Evolutionary conservation across 176 grass and related monocot species (phyloP), one percentile per base, ranked within the genome.

Genomic region (Paspalum vaginatum): DNA sequence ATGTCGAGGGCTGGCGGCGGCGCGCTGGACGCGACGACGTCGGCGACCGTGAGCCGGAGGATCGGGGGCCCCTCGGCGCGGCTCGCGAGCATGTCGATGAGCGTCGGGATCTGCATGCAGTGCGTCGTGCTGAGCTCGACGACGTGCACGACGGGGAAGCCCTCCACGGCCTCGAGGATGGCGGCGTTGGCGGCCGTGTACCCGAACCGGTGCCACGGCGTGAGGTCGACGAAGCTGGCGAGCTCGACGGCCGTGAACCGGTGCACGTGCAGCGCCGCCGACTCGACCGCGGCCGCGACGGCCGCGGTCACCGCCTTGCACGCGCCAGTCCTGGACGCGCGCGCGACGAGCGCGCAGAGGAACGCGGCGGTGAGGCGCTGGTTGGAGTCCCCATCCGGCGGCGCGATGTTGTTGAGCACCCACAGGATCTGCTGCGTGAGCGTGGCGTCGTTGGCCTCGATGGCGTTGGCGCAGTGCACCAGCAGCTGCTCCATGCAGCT

Each of bases 61-160:
- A 91, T 75, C 21, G 97, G 97, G 0, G 91, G 87, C 0, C 97
- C 97, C 78, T 96, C 97, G 37, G 88, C 81, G 27, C 97, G 93
- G 78, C 54, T 78, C 4, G 93, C 91, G 20, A 96, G 87, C 67
- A 88, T 81, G 83, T 99, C 97, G 66, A 99, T 99, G 44, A 99
- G 97, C 46, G 91, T 99, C 6, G 97, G 97, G 79, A 99, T 93
- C 91, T 99, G 97, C 97, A 99, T 99, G 93, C 97, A 91, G 82
- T 99, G 97, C 55, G 93, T 99, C 0, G 91, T 96, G 93, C 93
- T 58, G 72, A 99, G 85, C 58, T 99, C 93, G 27, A 96, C 87
- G 82, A 99, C 55, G 89, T 99, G 97, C 58, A 99, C 74, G 5
- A 81, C 79, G 39, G 89, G 76, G 71, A 86, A 91, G 13, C 93